Evolutionary conservation across 106 monocot species (phyloP).

Genomic region (Agapanthus africanus): DNA sequence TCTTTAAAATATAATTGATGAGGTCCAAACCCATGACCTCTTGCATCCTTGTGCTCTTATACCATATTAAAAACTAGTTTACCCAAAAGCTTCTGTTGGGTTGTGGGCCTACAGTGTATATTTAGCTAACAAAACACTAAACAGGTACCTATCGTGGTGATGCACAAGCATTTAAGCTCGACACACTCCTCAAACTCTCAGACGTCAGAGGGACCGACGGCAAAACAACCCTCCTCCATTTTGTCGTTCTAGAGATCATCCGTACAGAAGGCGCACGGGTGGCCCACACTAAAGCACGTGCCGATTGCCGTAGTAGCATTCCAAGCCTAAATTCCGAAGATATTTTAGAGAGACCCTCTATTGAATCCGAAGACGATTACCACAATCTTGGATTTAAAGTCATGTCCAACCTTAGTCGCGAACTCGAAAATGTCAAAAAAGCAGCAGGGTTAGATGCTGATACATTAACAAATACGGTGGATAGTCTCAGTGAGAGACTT

Average conservation of each 20-base stretch:
- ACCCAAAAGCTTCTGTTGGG: too few relatives aligned
- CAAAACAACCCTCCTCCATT: constrained; percentile 55
- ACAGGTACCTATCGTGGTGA: constrained; percentile 52
- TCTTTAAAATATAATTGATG: too few relatives aligned
- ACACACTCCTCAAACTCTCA: constrained; percentile 58
- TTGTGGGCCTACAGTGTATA: too few relatives aligned
- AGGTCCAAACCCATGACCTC: too few relatives aligned
- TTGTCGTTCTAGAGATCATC: constrained; percentile 57
- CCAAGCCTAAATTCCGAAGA: constrained; percentile 28
- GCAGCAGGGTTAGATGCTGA: constrained; percentile 49
- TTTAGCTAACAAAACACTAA: too few relatives aligned
- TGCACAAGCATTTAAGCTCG: constrained; percentile 70
- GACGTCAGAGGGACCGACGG: constrained; percentile 62
- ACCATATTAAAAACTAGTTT: too few relatives aligned
- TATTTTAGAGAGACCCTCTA: constrained; percentile 11
- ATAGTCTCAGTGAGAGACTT: constrained; percentile 30
- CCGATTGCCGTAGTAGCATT: constrained; percentile 17
- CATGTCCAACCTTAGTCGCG: constrained; percentile 36
- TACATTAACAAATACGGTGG: constrained; percentile 20
- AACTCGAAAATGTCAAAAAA: constrained; percentile 61
- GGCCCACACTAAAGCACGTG: constrained; percentile 22
- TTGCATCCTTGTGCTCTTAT: too few relatives aligned
- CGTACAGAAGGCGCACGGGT: constrained; percentile 47
- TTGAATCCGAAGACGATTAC: constrained; percentile 7
- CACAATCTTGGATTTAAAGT: constrained; percentile 35